Evolutionary conservation across 2,329 filamentous ascomycete species (phyloP), one percentile per base, ranked within the genome.

Genomic region (Ophiognomonia clavigignenti-juglandacearum): DNA sequence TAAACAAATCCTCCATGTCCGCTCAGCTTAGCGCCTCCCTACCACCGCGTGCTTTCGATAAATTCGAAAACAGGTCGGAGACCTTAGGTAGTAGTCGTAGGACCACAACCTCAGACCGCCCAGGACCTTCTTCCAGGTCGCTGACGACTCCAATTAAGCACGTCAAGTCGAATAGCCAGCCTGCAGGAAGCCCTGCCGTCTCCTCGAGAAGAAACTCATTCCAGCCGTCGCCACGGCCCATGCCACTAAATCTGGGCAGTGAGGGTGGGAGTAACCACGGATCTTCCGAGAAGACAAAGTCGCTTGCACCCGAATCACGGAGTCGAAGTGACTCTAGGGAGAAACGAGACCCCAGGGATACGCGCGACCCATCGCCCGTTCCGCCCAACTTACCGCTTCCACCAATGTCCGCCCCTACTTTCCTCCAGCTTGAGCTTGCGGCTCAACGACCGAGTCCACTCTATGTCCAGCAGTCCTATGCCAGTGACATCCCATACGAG

Each of bases 401-500:
- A 10, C 82, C 82, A 9, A 82, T 85, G 78, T 84, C 81, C 0
- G 71, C 84, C 22, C 80, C 80, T 3, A 84, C 80, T 1, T 74
- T 85, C 42, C 65, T 85, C 2, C 80, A 85, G 57, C 73, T 85
- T 0, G 82, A 85, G 57, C 65, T 85, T 10, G 78, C 82, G 2
- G 78, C 76, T 4, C 73, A 80, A 47, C 70, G 77, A 26, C 82
- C 82, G 4, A 83, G 78, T 39, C 80, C 80, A 6, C 64, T 84
- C n/a, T 84, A 84, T 55, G 83, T 85, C 47, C 74, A 83, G 57
- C 77, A 78, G 51, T 76, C 79, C 0, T 69, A 77, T 38, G 60
- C 73, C 0, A 71, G 65, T 51, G 80, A 83, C 46, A 68, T 72
- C 20, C 89, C 90, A 0, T 97, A 96, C 65, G 93, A 98, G 64